phyloP scores from a whole-genome alignment of 2,329 filamentous ascomycete genomes.

The Exophiala sideris region DNA sequence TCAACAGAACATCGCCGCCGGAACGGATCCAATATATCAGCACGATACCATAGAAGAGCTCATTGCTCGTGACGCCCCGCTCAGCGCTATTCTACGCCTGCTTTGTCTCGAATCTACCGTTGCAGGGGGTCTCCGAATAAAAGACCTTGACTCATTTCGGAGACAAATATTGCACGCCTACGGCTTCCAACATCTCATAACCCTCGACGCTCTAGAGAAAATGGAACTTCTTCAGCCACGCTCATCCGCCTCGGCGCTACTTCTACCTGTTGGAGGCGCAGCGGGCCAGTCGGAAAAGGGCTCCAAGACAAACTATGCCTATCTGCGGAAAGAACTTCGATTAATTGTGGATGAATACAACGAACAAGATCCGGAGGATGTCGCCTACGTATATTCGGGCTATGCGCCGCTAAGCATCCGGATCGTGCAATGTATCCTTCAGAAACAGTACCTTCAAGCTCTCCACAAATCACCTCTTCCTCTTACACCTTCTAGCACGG shows the following conservation, averaged over 20 bases:
- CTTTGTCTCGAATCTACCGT: slow-evolving; percentile 90
- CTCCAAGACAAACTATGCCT: slow-evolving; percentile 83
- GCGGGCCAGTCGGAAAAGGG: slow-evolving; percentile 45
- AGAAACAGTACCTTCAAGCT: slow-evolving; percentile 78
- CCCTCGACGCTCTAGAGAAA: slow-evolving; percentile 82
- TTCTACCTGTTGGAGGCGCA: slow-evolving; percentile 70
- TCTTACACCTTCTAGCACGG: slow-evolving; percentile 63
- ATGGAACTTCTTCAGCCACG: slow-evolving; percentile 79
- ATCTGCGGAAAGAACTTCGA: slow-evolving; percentile 77
- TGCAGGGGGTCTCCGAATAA: slow-evolving; percentile 79
- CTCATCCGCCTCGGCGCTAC: slow-evolving; percentile 71
- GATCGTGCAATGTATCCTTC: slow-evolving; percentile 85
- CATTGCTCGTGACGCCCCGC: slow-evolving; percentile 79
- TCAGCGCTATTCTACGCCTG: slow-evolving; percentile 77
- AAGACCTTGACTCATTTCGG: slow-evolving; percentile 86
- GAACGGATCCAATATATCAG: slow-evolving; percentile 81
- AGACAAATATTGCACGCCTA: slow-evolving; percentile 87
- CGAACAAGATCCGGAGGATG: slow-evolving; percentile 88
- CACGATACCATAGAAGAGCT: slow-evolving; percentile 90
- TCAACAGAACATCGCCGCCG: slow-evolving; percentile 90
- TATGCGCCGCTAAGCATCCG: slow-evolving; percentile 91
- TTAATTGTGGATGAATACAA: slow-evolving; percentile 96
- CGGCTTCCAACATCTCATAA: slow-evolving; percentile 90
- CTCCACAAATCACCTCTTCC: slow-evolving; percentile 63
- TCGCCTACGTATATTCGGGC: slow-evolving; percentile 96